A percentile compares a stretch with the other conserved stretches of the same genome.
Evolutionary conservation across 495 filamentous ascomycete genomes (phyloP).

Genomic region (Aspergillus heteromorphus): DNA sequence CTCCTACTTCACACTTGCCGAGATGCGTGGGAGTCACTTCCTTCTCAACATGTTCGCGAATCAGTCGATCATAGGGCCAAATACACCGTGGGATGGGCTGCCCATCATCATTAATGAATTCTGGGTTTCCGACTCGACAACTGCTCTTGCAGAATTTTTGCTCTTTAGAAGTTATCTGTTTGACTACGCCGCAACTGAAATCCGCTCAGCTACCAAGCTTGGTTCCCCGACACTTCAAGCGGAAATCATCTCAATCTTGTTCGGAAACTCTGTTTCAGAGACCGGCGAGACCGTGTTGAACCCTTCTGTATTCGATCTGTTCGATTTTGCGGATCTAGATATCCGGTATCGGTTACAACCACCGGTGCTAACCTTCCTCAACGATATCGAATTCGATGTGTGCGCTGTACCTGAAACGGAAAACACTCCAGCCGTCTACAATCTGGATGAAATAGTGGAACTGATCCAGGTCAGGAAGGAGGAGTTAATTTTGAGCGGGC

Average conservation of each 20-base stretch:
- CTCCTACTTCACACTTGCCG: conserved; percentile 60
- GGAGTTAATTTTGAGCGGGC: conserved; percentile 46
- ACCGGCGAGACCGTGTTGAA: conserved; percentile 57
- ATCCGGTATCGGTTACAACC: conserved; percentile 40
- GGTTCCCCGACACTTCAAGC: conserved; percentile 69
- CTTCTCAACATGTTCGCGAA: conserved; percentile 62
- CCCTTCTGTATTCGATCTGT: conserved; percentile 80
- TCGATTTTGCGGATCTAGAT: conserved; percentile 81
- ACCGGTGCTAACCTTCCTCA: conserved; percentile 51
- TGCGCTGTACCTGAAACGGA: conserved; percentile 51
- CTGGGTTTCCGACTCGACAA: conserved; percentile 55
- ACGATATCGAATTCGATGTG: conserved; percentile 55
- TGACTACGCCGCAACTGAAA: conserved; percentile 78
- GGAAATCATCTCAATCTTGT: conserved; percentile 70
- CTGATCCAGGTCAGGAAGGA: conserved; percentile 48
- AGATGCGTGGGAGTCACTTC: conserved; percentile 71
- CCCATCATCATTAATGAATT: conserved; percentile 53
- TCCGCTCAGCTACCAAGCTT: conserved; percentile 66
- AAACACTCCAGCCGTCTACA: conserved; percentile 42
- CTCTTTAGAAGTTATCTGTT: conserved; percentile 65
- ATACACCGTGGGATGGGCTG: conserved; percentile 64
- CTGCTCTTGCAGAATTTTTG: conserved; percentile 68
- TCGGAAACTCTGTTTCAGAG: conserved; percentile 64
- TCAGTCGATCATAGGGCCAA: conserved; percentile 58
- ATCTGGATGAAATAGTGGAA: conserved; percentile 57